Evolutionary conservation across 169 alveolate species (phyloP).

Genomic region (Plasmodium sp.): DNA sequence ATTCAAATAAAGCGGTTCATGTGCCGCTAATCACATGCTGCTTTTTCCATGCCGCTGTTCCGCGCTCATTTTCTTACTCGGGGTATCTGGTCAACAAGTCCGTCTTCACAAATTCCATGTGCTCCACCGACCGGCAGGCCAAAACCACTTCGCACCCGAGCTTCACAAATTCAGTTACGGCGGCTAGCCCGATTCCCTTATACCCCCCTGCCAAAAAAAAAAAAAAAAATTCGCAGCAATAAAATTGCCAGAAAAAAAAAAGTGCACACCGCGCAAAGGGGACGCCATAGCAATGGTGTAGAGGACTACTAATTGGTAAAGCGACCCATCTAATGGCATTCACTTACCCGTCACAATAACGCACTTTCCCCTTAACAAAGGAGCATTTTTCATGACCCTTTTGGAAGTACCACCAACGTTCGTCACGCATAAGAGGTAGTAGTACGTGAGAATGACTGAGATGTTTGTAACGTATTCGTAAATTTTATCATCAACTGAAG

Average conservation of each 20-base stretch:
- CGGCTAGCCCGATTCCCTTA: slow-evolving; percentile 64
- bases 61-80: background rate
- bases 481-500: background rate
- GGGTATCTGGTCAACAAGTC: slow-evolving; percentile 17
- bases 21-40: background rate
- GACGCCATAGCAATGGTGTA: background rate
- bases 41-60: background rate
- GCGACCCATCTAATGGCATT: background rate
- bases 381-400: background rate
- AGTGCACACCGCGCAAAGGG: background rate
- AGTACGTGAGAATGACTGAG: slow-evolving; percentile 14
- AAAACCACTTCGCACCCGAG: slow-evolving; percentile 46
- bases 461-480: slow-evolving; percentile 48
- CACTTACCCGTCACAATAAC: slow-evolving; percentile 57
- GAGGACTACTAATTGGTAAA: background rate
- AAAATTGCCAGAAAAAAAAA: background rate
- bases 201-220: slow-evolving; percentile 32
- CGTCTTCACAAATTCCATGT: slow-evolving; percentile 31
- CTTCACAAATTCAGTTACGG: slow-evolving; percentile 51
- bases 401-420: slow-evolving; percentile 52
- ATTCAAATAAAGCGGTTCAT: background rate
- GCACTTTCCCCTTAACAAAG: slow-evolving; percentile 36
- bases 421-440: background rate
- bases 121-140: slow-evolving; percentile 35
- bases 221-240: background rate